A percentile compares a stretch with the other conserved stretches of the same genome.
Conservation (phyloP, 2,329 filamentous ascomycete genomes). For the Lithohypha guttulata region DNA sequence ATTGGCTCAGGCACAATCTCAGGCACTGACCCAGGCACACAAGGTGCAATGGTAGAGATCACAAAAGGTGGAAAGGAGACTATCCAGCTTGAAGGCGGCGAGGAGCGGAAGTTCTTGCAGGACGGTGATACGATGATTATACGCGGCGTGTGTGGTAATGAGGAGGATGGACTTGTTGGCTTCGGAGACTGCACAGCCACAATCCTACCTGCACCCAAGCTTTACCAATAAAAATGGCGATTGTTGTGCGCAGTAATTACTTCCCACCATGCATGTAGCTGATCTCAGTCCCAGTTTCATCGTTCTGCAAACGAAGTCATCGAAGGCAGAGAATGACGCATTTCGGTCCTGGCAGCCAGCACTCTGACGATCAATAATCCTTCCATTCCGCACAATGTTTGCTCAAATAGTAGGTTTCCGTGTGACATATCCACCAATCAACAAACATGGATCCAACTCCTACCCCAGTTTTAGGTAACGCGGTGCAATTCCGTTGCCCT, state of each 20-base stretch:
- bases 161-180: slow-evolving; percentile 57
- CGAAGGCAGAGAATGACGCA: no score
- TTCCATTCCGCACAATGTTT: no score
- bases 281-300: no score
- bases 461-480: not conserved
- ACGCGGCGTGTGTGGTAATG: slow-evolving; percentile 51
- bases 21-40: slow-evolving; percentile 46
- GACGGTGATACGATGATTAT: slow-evolving; percentile 63
- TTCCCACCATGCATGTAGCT: no score
- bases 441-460: not conserved
- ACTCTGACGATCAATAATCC: no score
- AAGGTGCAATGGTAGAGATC: slow-evolving; percentile 63
- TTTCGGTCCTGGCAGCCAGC: no score
- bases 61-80: slow-evolving; percentile 57
- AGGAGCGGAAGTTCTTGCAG: slow-evolving; percentile 59
- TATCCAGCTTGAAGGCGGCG: slow-evolving; percentile 52
- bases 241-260: not conserved
- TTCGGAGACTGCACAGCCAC: slow-evolving; percentile 63
- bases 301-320: no score
- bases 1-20: slow-evolving; percentile 72
- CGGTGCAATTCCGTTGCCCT: not conserved
- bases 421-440: not conserved
- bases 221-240: not conserved
- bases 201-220: slow-evolving; percentile 40
- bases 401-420: no score